Base-by-base conservation (phyloP, 352 stramenopile species). In the Pythium aphanidermatum region DNA sequence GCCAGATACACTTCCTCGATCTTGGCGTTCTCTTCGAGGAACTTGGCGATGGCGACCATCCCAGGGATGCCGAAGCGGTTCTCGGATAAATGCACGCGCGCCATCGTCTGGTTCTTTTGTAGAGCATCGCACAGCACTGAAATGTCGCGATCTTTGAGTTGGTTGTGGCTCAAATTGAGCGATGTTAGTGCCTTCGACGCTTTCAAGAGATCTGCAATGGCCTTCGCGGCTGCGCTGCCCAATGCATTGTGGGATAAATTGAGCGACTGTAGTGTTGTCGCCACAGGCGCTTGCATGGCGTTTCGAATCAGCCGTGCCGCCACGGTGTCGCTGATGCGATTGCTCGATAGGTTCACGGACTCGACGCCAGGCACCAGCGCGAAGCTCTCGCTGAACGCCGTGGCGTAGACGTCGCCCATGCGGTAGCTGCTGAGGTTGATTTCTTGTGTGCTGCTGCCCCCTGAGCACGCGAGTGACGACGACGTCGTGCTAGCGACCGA, bases 1-100 rank as follows among this genome's bases (percentile, higher is more conserved):
- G 71, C 70, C 14, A 91, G 43, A 27, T 91, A 88, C 2, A 91
- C 55, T 37, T 91, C 79, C 40, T 88, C 79, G 32, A 91, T 73
- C 24, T 76, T 80, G 29, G 71, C 63, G 40, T 84, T 87, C 42
- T 90, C 75, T 26, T 83, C 75, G 2, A 90, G 61, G 39, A 87
- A 81, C 14, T 74, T 82, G 19, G 70, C 78, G 46, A 90, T 70
- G 10, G 73, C 61, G 20, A 82, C 17, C 75, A 79, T 81, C 6
- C 78, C 78, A 4, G 61, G 44, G 9, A 68, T 60, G 13, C 67
- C 70, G 25, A 90, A 90, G 36, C 58, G 58, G 58, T 90, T 90
- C 49, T 90, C 74, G 1, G 70, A 86, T n/a, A 90, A 45, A 31
- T 90, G 70, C 2, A 90, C 50, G 2, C 73, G 66, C 11, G 65